Percentiles rank a stretch among this genome's conserved stretches.
Evolutionary conservation across 2,329 filamentous ascomycete species (phyloP).

Genomic region (Epicoccum nigrum): DNA sequence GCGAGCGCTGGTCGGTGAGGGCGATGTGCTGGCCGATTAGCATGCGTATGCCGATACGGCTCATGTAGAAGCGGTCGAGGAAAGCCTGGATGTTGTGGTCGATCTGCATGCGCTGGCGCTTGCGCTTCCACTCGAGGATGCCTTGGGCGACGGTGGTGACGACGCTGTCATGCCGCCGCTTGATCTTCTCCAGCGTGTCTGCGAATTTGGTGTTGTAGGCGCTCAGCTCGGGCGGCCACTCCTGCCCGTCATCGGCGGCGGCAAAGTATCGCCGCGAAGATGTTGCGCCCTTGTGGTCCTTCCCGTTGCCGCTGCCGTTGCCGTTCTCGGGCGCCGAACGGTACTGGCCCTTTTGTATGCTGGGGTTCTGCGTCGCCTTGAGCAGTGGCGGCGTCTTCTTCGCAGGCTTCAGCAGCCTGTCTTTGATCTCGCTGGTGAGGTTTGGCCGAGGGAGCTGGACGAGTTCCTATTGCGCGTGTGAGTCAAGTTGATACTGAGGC

Average conservation of each 20-base stretch:
- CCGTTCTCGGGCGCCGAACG: conserved; percentile 59
- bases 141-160: conserved; percentile 98
- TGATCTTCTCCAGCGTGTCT: conserved; percentile 89
- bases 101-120: conserved; percentile 95
- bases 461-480: conserved; percentile 72
- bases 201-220: conserved; percentile 94
- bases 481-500: no score
- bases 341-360: conserved; percentile 83
- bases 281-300: conserved; percentile 55
- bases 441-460: conserved; percentile 81
- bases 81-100: conserved; percentile 97
- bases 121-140: conserved; percentile 97
- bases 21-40: conserved; percentile 98
- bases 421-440: conserved; percentile 75
- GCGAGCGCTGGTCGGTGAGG: conserved; percentile 88
- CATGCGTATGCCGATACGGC: conserved; percentile 98
- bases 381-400: conserved; percentile 69
- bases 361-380: conserved; percentile 88
- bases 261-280: conserved; percentile 79
- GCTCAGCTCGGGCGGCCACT: conserved; percentile 93
- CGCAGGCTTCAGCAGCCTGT: conserved; percentile 74
- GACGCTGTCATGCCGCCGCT: conserved; percentile 92
- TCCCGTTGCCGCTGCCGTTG: conserved; percentile 55
- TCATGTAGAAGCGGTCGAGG: conserved; percentile 99
- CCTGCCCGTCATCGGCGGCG: conserved; percentile 81